Evolutionary conservation across 805 yeast genomes (phyloP).

Genomic region (Grigorovia jiainica): DNA sequence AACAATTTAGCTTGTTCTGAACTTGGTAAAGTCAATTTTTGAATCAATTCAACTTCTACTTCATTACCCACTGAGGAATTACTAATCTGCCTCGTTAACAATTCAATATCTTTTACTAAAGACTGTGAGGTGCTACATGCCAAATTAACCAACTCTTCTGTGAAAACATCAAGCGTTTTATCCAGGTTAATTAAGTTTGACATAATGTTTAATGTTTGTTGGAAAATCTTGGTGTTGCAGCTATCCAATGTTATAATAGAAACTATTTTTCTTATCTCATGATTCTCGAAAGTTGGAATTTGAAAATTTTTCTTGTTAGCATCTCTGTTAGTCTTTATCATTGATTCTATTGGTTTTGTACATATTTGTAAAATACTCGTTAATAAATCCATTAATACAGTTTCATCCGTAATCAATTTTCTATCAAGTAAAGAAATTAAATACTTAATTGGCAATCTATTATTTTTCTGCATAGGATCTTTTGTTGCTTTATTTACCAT

Average conservation of each 20-base stretch:
- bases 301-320: conserved; percentile 28
- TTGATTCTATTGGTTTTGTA: conserved; percentile 57
- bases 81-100: conserved; percentile 38
- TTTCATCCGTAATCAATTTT: conserved; percentile 58
- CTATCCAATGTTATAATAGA: conserved; percentile 69
- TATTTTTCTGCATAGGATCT: conserved; percentile 26
- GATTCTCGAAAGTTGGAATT: conserved; percentile 56
- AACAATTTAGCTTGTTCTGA: conserved; percentile 86
- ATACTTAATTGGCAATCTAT: conserved; percentile 64
- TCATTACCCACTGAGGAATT: conserved; percentile 33
- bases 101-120: conserved; percentile 46
- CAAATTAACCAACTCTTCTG: conserved; percentile 52
- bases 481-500: conserved; percentile 32
- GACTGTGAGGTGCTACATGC: conserved; percentile 52
- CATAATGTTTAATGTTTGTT: conserved; percentile 73
- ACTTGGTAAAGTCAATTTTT: conserved; percentile 65
- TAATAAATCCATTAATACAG: conserved; percentile 63
- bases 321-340: conserved; percentile 31
- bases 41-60: conserved; percentile 44
- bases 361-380: conserved; percentile 69
- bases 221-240: conserved; percentile 76
- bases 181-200: conserved; percentile 58
- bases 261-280: conserved; percentile 52
- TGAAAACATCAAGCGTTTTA: conserved; percentile 54
- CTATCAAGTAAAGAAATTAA: conserved; percentile 55